Percentiles rank a stretch among this genome's conserved stretches.
Evolutionary conservation across 2,329 filamentous ascomycete genomes (phyloP).

Genomic region (Aspergillus texensis): DNA sequence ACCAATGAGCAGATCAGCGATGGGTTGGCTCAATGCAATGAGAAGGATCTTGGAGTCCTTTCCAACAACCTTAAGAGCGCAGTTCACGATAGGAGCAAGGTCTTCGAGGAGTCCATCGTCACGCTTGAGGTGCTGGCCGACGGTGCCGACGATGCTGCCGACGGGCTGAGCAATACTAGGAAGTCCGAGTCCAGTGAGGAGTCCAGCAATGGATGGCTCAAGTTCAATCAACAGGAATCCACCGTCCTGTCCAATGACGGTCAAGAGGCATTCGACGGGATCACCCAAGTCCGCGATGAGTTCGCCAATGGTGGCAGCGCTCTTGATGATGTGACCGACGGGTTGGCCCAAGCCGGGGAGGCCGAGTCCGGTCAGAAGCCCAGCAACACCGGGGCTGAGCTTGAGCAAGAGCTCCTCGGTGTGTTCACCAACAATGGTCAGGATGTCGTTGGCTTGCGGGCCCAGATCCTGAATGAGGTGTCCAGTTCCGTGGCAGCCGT

Average conservation of each 20-base stretch:
- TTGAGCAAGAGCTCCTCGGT: constrained; percentile 30
- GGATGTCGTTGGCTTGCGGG: constrained; percentile 33
- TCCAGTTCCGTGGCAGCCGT: constrained; percentile 26
- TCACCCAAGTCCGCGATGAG: constrained; percentile 27
- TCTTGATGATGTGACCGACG: constrained; percentile 30
- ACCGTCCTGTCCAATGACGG: constrained; percentile 22
- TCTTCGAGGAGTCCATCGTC: constrained; percentile 16
- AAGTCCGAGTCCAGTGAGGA: constrained; percentile 13
- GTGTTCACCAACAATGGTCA: constrained; percentile 34
- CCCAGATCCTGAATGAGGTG: constrained; percentile 35
- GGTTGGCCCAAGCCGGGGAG: constrained; percentile 27
- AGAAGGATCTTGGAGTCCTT: constrained; percentile 19
- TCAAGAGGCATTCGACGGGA: constrained; percentile 23
- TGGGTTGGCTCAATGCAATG: constrained; percentile 23
- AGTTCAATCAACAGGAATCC: constrained; percentile 14
- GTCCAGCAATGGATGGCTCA: constrained; percentile 13
- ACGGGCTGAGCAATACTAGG: background rate
- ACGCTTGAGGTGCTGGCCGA: constrained; percentile 18
- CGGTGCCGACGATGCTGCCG: constrained; percentile 14
- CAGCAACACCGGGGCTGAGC: constrained; percentile 31
- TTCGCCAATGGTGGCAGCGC: constrained; percentile 29
- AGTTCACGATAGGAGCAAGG: constrained; percentile 12
- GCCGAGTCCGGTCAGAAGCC: constrained; percentile 32
- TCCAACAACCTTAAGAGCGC: constrained; percentile 13
- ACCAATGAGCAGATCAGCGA: constrained; percentile 21